Base-by-base conservation (phyloP, 148 eudicot species). In the Cornus suecica region DNA sequence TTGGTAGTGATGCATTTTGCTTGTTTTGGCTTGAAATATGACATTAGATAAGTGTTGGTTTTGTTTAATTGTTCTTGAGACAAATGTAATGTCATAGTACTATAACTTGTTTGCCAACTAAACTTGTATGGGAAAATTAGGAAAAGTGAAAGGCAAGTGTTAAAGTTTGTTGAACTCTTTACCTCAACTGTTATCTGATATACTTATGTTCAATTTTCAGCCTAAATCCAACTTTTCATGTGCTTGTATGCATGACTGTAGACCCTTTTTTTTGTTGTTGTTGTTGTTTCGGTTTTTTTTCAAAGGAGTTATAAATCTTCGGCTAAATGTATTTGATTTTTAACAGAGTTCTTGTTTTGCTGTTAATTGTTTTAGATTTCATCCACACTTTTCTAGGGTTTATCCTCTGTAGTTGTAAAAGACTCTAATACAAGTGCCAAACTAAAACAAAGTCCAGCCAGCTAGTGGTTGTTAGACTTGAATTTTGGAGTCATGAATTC, bases 221-320 rank as follows among this genome's bases (percentile, higher is more conserved):
- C 56, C 34, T 23, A 71, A 30, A 71, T 28, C 26, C 37, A 20
- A 70, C 62, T 70, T 70, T 70, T 26, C 27, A 9, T 70, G 37
- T 8, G 0, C 41, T 32, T 26, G 25, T 69, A 5, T 11, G 28
- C 42, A 45, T 70, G 41, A 48, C 54, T 29, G 24, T n/a, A 37
- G 52, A 63, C 56, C 20, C 41, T 52, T 54, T 8, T 45, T 45
- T 8, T 48, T 16, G 25, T 68, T 23, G 6, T 28, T 32, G 16
- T 18, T 52, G 69, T n/a, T n/a, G n/a, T n/a, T n/a, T n/a, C n/a
- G n/a, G n/a, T n/a, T n/a, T n/a, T n/a, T n/a, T n/a, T n/a, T n/a
- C n/a, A n/a, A n/a, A n/a, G n/a, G n/a, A n/a, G n/a, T n/a, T n/a
- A n/a, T n/a, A n/a, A n/a, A n/a, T n/a, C n/a, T n/a, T n/a, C n/a